Evolutionary conservation across 2,329 filamentous ascomycete species (phyloP).

Genomic region (Trichophyton benhamiae): DNA sequence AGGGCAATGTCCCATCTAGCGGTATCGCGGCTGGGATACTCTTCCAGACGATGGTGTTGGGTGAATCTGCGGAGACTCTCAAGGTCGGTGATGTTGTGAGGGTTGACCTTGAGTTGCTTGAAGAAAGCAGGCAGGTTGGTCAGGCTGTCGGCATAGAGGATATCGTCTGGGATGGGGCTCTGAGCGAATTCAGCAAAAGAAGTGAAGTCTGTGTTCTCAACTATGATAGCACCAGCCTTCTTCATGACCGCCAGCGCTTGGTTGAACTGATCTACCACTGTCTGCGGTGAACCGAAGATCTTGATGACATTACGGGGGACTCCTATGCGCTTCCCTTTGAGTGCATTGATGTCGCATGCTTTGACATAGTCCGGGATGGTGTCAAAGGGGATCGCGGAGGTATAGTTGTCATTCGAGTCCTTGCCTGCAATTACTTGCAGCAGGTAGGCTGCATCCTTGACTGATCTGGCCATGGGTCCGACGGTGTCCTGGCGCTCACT

Average conservation of each 20-base stretch:
- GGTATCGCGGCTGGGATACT: constrained; percentile 52
- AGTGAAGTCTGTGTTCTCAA: constrained; percentile 49
- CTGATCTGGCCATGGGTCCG: constrained; percentile 46
- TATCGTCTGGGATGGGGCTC: constrained; percentile 25
- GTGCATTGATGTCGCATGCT: constrained; percentile 42
- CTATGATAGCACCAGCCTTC: constrained; percentile 46
- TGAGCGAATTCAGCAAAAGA: constrained; percentile 36
- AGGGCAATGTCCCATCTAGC: constrained; percentile 44
- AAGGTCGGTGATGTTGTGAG: constrained; percentile 42
- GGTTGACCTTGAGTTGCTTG: constrained; percentile 44
- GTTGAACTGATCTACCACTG: constrained; percentile 43
- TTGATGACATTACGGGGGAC: constrained; percentile 48
- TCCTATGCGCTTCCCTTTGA: constrained; percentile 50
- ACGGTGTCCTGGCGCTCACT: constrained; percentile 44
- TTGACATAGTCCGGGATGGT: constrained; percentile 48
- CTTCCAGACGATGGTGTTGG: constrained; percentile 40
- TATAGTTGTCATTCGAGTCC: constrained; percentile 46
- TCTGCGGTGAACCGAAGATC: constrained; percentile 11
- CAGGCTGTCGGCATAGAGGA: constrained; percentile 48
- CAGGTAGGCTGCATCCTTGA: constrained; percentile 47
- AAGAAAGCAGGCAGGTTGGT: constrained; percentile 46
- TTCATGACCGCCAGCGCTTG: constrained; percentile 41
- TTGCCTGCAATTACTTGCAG: constrained; percentile 47
- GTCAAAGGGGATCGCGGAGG: constrained; percentile 43
- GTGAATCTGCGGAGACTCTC: constrained; percentile 46